Conservation (phyloP, 1,284 basidiomycete species). For the Melampsora larici-populina region DNA sequence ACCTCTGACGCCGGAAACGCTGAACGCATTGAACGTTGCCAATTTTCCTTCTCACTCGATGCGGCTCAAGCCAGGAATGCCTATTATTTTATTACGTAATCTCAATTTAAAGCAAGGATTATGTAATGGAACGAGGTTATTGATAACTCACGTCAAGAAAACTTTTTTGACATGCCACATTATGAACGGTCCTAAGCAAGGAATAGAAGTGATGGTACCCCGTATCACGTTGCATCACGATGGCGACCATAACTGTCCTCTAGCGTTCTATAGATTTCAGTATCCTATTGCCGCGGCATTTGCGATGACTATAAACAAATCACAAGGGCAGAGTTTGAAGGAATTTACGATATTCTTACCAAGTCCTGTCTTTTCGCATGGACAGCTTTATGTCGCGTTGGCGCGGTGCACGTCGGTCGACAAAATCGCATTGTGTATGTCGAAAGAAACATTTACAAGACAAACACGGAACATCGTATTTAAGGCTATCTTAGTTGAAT, state of each 20-base stretch:
- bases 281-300: constrained; percentile 4
- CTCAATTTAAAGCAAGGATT: not conserved
- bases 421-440: too few relatives aligned
- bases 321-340: constrained; percentile 15
- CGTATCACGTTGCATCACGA: not conserved
- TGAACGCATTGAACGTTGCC: not conserved
- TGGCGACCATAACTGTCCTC: not conserved
- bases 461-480: too few relatives aligned
- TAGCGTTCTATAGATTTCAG: too few relatives aligned
- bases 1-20: not conserved
- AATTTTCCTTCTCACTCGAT: not conserved
- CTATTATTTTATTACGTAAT: not conserved
- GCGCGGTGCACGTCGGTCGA: not conserved
- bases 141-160: not conserved
- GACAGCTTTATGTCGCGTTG: constrained; percentile 12
- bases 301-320: constrained; percentile 16
- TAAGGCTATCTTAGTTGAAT: too few relatives aligned
- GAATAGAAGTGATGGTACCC: not conserved
- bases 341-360: not conserved
- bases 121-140: not conserved
- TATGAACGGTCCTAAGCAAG: not conserved
- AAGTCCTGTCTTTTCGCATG: constrained; percentile 13
- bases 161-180: not conserved
- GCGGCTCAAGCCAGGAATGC: not conserved
- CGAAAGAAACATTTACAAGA: too few relatives aligned